A percentile compares a stretch with the other conserved stretches of the same genome.
phyloP scores from a whole-genome alignment of 192 early-diverging fungal species.

The Jimgerdemannia flammicorona region DNA sequence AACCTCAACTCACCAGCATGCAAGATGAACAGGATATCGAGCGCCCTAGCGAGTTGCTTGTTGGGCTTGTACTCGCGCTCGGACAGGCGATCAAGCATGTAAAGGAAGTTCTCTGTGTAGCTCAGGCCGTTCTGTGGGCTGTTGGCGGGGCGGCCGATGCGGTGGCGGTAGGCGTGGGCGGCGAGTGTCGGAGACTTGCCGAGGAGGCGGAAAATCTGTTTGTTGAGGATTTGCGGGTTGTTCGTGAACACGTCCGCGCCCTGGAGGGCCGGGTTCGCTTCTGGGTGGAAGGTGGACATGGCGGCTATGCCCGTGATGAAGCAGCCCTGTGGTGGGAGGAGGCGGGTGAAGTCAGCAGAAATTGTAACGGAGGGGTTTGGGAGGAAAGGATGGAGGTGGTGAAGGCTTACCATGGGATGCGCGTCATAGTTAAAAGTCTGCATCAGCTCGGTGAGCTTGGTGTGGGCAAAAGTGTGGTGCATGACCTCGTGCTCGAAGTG shows the following conservation, averaged over 20 bases:
- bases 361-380: background rate
- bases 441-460: constrained; percentile 51
- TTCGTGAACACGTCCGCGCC: constrained; percentile 39
- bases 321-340: constrained; percentile 35
- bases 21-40: constrained; percentile 68
- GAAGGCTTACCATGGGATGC: constrained; percentile 41
- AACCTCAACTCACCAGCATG: constrained; percentile 51
- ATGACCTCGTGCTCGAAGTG: constrained; percentile 51
- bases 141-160: constrained; percentile 45
- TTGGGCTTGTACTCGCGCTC: constrained; percentile 60
- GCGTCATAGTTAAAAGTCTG: constrained; percentile 61
- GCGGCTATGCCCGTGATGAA: constrained; percentile 57
- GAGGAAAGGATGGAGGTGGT: background rate
- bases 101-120: constrained; percentile 65
- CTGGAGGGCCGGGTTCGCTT: constrained; percentile 62
- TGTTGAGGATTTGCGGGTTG: constrained; percentile 34
- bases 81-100: constrained; percentile 62
- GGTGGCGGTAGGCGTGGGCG: constrained; percentile 56
- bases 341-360: constrained; percentile 25
- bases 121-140: constrained; percentile 41
- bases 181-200: constrained; percentile 65
- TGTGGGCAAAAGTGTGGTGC: constrained; percentile 52
- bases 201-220: constrained; percentile 55
- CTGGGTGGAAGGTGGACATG: constrained; percentile 63
- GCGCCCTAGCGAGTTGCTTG: constrained; percentile 49